These are phyloP conservation scores for Litchi chinensis DNA, from an alignment of 345 rosid species.

Conservation along the genomic window DNA sequence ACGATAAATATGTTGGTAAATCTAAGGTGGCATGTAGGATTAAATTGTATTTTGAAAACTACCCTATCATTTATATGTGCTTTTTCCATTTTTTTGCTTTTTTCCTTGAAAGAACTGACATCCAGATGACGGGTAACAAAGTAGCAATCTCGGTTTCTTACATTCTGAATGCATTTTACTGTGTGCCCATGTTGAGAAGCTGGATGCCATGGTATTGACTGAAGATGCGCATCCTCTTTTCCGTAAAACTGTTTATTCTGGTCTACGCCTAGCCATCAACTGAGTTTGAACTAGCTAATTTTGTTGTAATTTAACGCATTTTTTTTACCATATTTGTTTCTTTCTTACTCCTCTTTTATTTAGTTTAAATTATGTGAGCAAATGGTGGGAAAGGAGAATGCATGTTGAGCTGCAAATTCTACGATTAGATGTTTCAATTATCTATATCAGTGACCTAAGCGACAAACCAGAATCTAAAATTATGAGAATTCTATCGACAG, in stretches of 20 bases:
- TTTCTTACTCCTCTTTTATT: background rate
- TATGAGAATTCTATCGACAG: background rate
- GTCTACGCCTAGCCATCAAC: conserved; percentile 41
- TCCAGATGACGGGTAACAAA: background rate
- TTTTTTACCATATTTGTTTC: too few species aligned
- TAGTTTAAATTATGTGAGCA: conserved; percentile 16
- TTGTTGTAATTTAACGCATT: conserved; percentile 10
- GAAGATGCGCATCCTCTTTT: conserved; percentile 78
- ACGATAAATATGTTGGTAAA: too few species aligned
- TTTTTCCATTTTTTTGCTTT: too few species aligned
- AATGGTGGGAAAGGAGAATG: background rate
- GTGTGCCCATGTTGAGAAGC: conserved; percentile 63
- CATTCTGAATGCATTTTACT: background rate
- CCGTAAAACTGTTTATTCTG: conserved; percentile 66
- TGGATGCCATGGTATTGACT: conserved; percentile 65
- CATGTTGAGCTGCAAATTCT: background rate
- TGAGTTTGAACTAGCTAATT: conserved; percentile 26
- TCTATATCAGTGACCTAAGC: background rate
- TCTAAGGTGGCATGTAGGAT: too few species aligned
- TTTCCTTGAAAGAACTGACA: background rate
- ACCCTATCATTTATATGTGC: too few species aligned
- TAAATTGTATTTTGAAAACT: too few species aligned
- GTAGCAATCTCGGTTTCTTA: conserved; percentile 13
- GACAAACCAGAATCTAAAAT: background rate
- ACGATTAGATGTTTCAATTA: background rate